A percentile compares a stretch with the other conserved stretches of the same genome.
Evolutionary conservation across 208 protist species (phyloP).

Genomic region (Crithidia mellificae): DNA sequence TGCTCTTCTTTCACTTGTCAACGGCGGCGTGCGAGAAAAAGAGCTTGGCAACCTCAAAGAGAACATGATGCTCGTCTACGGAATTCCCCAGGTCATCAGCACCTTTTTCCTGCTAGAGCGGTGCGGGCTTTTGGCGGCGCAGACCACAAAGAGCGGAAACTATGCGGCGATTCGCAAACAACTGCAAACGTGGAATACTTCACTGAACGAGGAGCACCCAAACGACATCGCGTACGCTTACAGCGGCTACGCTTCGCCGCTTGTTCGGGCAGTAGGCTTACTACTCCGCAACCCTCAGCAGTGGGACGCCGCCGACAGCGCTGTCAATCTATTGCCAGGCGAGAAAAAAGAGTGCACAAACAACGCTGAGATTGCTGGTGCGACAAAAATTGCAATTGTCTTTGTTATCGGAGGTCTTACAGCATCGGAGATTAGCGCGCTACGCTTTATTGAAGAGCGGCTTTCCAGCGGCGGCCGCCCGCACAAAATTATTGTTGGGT

Average conservation of each 20-base stretch:
- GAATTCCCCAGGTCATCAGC: slow-evolving; percentile 76
- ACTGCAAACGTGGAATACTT: slow-evolving; percentile 59
- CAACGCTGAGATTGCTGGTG: slow-evolving; percentile 35
- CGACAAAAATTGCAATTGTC: slow-evolving; percentile 62
- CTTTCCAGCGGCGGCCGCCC: slow-evolving; percentile 41
- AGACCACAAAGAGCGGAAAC: slow-evolving; percentile 43
- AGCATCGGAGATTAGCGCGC: slow-evolving; percentile 87
- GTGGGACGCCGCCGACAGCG: slow-evolving; percentile 43
- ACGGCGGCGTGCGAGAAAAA: slow-evolving; percentile 72
- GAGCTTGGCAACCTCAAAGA: slow-evolving; percentile 72
- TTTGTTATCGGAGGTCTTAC: slow-evolving; percentile 95
- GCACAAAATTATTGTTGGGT: slow-evolving; percentile 55
- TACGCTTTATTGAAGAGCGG: slow-evolving; percentile 83
- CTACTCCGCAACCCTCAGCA: slow-evolving; percentile 47
- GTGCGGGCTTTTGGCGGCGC: slow-evolving; percentile 54
- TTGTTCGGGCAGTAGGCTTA: slow-evolving; percentile 58
- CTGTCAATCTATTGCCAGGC: slow-evolving; percentile 46
- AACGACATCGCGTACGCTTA: slow-evolving; percentile 82
- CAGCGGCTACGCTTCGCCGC: slow-evolving; percentile 71
- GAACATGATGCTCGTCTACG: slow-evolving; percentile 83
- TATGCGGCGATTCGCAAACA: slow-evolving; percentile 59
- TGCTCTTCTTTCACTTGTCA: slow-evolving; percentile 84
- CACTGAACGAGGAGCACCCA: slow-evolving; percentile 54
- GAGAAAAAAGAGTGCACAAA: slow-evolving; percentile 59
- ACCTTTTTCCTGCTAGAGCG: slow-evolving; percentile 60